phyloP scores from a whole-genome alignment of 139 green algal genomes.

The Coelastrella sp. region DNA sequence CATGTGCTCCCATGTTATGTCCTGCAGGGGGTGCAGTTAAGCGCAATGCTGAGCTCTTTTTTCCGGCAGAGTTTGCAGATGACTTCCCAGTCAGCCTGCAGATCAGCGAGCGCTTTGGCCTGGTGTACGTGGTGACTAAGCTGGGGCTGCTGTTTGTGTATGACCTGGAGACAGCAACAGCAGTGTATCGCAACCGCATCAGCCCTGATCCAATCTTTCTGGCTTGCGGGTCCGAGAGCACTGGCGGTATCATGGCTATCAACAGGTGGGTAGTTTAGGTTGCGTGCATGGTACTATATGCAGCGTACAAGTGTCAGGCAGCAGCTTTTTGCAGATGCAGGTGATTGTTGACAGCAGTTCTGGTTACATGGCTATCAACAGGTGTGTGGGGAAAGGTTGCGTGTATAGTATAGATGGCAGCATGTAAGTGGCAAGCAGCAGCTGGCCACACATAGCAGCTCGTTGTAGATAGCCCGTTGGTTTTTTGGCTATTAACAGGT shows the following conservation, averaged over 20 bases:
- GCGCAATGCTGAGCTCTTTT: slow-evolving; percentile 97
- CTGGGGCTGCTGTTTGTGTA: slow-evolving; percentile 99
- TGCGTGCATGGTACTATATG: too few relatives aligned
- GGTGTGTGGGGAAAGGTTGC: too few relatives aligned
- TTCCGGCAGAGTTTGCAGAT: slow-evolving; percentile 98
- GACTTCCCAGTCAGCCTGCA: slow-evolving; percentile 99
- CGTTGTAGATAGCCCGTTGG: too few relatives aligned
- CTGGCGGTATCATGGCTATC: slow-evolving; percentile 94
- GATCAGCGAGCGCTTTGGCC: slow-evolving; percentile 65
- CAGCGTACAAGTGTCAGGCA: too few relatives aligned
- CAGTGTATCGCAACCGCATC: slow-evolving; percentile 98
- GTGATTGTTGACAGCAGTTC: too few relatives aligned
- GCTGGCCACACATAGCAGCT: too few relatives aligned
- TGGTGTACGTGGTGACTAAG: slow-evolving; percentile 98
- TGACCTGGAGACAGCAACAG: slow-evolving; percentile 96
- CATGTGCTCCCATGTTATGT: background rate
- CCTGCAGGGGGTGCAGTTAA: slow-evolving; percentile 64
- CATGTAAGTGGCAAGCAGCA: too few relatives aligned
- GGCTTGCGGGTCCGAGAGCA: slow-evolving; percentile 74
- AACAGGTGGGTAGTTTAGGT: slow-evolving; percentile 79
- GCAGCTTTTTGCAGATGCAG: too few relatives aligned
- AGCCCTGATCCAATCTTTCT: slow-evolving; percentile 98
- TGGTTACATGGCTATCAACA: too few relatives aligned
- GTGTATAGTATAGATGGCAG: too few relatives aligned
- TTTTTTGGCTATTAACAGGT: too few relatives aligned